Evolutionary conservation across 1,284 basidiomycete species (phyloP), one percentile per base, ranked within the genome.

Genomic region (Inonotus obliquus): DNA sequence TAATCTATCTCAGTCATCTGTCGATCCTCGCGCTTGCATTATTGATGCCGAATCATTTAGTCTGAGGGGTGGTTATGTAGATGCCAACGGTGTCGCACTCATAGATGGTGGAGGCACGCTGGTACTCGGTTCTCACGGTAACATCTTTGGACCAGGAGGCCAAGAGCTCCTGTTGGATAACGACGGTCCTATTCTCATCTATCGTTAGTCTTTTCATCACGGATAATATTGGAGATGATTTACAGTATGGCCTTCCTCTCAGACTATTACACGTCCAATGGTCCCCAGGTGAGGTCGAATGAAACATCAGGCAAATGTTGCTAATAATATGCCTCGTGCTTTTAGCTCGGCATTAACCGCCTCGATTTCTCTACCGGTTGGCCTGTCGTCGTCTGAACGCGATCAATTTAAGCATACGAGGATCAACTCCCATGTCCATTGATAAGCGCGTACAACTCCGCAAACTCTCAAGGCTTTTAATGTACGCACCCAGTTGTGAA

Each of bases 41-140:
- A 32, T 13, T 13, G 45, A 11, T 39, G 17, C 17, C 14, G 21
- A 14, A 4, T 45, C 7, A 38, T 51, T 10, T 39, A 77, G 77
- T 39, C 67, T 75, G 10, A 74, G 69, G 14, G 80, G 82, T 3
- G 74, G 76, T 0, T 85, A 76, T 65, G 76, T 79, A 54, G 84
- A 85, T 66, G 58, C 78, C 63, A 60, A 70, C 37, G 81, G 81
- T 51, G 77, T 80, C 21, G 67, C 75, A 1, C 70, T 83, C 39
- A 73, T 74, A 17, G 64, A 70, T 13, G 82, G 83, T 51, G 82
- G 83, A 38, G 83, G 82, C 25, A 83, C 81, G 5, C 72, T 80
- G 10, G 77, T 85, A 32, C 72, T 85, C 7, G 77, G 68, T 3
- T 72, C 74, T 32, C 81, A 84, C 63, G 82, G 73, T 52, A 72